Evolutionary conservation across 148 eudicot genomes (phyloP), one percentile per base, ranked within the genome.

Genomic region (Chenopodium suecicum): DNA sequence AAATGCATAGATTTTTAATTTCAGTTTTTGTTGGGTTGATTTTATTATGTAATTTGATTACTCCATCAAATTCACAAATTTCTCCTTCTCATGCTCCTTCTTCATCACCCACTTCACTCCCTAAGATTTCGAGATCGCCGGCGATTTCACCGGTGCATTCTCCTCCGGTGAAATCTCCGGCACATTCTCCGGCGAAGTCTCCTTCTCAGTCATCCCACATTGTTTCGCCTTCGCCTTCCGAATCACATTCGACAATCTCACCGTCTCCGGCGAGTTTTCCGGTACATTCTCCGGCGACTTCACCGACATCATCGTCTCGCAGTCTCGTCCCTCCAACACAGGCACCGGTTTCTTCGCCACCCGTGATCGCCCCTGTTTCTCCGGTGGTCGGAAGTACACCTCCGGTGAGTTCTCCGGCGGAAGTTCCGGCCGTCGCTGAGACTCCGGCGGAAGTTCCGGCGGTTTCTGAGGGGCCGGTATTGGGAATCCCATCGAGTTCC

Each of bases 401-500:
- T 22, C 84, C 80, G 48, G 80, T 22, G 46, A 12, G 12, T 14
- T 75, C 79, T 4, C 79, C 83, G 13, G 70, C 32, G 7, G 12
- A 9, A 0, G 71, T 22, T 5, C 72, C 71, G 29, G 48, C 58
- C 2, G 52, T 32, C 25, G 27, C 70, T 8, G 44, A 25, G 0
- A 3, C 64, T 31, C 48, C 68, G 46, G 76, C 76, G 4, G 80
- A 69, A 0, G 34, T 60, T 12, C 84, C 84, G 46, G 31, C 22
- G 19, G 22, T 47, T 3, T 27, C 66, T 2, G 77, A 32, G 25
- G 2, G 75, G 3, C 80, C 80, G 29, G 69, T 16, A 0, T 76
- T 37, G 60, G 76, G 69, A 11, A 76, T 82, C 4, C 84, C 80
- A 5, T 69, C 80, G 48, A 75, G 84, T 76, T 68, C 76, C 0